These are phyloP conservation scores for Lotus japonicus DNA, from an alignment of 306 rosid species.

Conservation along the genomic window DNA sequence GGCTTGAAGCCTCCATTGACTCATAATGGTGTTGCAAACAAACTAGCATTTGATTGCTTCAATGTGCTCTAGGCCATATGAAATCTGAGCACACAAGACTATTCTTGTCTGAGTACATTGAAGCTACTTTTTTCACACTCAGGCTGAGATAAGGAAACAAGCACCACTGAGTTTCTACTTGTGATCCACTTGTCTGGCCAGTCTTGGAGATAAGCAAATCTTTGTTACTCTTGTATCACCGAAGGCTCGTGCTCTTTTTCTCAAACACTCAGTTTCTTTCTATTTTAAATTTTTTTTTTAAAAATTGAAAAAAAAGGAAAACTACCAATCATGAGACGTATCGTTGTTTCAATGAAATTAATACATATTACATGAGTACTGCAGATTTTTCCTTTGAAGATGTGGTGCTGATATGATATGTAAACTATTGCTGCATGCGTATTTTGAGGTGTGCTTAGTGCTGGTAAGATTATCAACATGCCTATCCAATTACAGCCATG, in stretches of 20 bases:
- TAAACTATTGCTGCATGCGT: not conserved
- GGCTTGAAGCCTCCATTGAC: conserved; percentile 16
- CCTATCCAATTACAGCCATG: conserved; percentile 14
- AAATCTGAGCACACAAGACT: conserved; percentile 8
- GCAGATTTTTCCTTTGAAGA: not conserved
- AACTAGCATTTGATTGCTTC: conserved; percentile 24
- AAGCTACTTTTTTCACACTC: conserved; percentile 7
- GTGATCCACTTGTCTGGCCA: not conserved
- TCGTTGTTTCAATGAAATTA: too few species aligned
- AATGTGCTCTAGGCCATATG: conserved; percentile 6
- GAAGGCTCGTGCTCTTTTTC: too few species aligned
- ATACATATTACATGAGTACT: too few species aligned
- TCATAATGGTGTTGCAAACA: conserved; percentile 28
- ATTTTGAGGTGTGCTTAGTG: too few species aligned
- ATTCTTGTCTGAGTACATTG: conserved; percentile 21
- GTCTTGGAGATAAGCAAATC: not conserved
- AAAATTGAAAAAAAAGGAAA: too few species aligned
- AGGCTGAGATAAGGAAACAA: conserved; percentile 23
- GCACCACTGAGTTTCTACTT: conserved; percentile 20
- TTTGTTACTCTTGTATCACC: too few species aligned
- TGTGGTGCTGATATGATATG: conserved; percentile 15
- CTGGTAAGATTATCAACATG: not conserved
- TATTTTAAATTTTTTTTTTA: too few species aligned
- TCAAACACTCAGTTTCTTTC: too few species aligned
- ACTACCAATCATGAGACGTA: too few species aligned